Evolutionary conservation across 208 protist species (phyloP), one percentile per base, ranked within the genome.

Genomic region (Willaertia magna): DNA sequence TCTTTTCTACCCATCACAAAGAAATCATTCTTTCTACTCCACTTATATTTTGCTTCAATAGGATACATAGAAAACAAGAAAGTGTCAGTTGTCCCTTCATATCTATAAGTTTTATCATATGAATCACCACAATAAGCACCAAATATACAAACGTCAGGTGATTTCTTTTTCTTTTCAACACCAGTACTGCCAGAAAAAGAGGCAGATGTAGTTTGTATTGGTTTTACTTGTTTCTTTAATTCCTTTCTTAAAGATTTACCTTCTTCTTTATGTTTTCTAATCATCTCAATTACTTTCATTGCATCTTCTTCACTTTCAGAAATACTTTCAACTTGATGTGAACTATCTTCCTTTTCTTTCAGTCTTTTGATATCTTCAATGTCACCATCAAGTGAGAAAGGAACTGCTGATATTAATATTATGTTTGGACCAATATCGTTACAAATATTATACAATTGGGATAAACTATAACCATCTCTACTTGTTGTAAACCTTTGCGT

Each of bases 1-100:
- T 83, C 46, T 4, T 83, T 55, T 55, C 46, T 83, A 43, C 78
- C 78, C 78, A 83, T 55, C 0, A 83, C 78, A 47, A 83, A 83
- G 42, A 46, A 83, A n/a, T 83, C 78, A 83, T 83, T 83, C 46
- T 83, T 83, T 11, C 30, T 49, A 22, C 14, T 49, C 78, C 78
- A 83, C 26, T 83, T 83, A n/a, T 83, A 83, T n/a, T n/a, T 39
- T 4, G 43, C 34, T 55, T 51, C 43, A 1, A 55, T 26, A 6
- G 78, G 78, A 42, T 51, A 55, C 78, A 83, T 55, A 20, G 46
- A 55, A 55, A 55, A 83, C 4, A 83, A 22, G 34, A 83, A 83
- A 0, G 78, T 83, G 40, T 83, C 78, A 9, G 78, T 83, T 7
- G 78, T 83, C 16, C 78, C 78, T 43, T 39, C 20, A 14, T 30